These are phyloP conservation scores for Fusarium kyushuense DNA, from an alignment of 2,329 filamentous ascomycete species.

Conservation along the genomic window DNA sequence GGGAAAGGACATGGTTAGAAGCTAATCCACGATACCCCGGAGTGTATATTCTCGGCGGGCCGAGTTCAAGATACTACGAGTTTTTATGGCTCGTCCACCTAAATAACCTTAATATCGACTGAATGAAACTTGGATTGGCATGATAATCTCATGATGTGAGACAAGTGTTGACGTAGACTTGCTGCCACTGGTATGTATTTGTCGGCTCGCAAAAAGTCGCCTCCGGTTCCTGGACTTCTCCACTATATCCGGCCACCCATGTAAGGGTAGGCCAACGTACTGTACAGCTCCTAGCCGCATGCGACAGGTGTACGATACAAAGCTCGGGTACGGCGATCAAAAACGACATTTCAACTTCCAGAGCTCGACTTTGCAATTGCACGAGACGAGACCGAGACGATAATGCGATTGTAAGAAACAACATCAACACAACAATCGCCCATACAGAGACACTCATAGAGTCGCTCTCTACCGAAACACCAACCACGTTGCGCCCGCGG, in stretches of 20 bases:
- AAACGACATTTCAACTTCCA: slow-evolving; percentile 12
- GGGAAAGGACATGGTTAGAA: slow-evolving; percentile 2
- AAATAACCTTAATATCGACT: slow-evolving; percentile 5
- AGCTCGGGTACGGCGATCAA: slow-evolving; percentile 35
- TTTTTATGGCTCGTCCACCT: slow-evolving; percentile 1
- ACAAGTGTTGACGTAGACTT: slow-evolving; percentile 18
- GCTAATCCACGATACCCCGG: slow-evolving; percentile 20
- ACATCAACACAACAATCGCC: slow-evolving; percentile 7
- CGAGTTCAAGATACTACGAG: slow-evolving; percentile 15
- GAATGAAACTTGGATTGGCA: neutral
- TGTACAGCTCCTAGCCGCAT: slow-evolving; percentile 47
- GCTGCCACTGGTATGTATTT: slow-evolving; percentile 20
- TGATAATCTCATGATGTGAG: neutral
- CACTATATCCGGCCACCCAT: slow-evolving; percentile 39
- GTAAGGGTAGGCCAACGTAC: slow-evolving; percentile 36
- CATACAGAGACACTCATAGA: slow-evolving; percentile 23
- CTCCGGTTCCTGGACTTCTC: slow-evolving; percentile 39
- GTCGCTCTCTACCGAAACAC: slow-evolving; percentile 35
- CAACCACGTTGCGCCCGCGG: slow-evolving; percentile 39
- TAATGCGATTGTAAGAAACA: slow-evolving; percentile 35
- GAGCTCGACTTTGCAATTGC: slow-evolving; percentile 14
- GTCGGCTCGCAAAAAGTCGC: slow-evolving; percentile 49
- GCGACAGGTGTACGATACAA: slow-evolving; percentile 48
- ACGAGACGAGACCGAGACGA: slow-evolving; percentile 5
- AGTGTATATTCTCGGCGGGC: slow-evolving; percentile 9